Evolutionary conservation across 192 early-diverging fungal genomes (phyloP).

Genomic region (Chytriomyces confervae): DNA sequence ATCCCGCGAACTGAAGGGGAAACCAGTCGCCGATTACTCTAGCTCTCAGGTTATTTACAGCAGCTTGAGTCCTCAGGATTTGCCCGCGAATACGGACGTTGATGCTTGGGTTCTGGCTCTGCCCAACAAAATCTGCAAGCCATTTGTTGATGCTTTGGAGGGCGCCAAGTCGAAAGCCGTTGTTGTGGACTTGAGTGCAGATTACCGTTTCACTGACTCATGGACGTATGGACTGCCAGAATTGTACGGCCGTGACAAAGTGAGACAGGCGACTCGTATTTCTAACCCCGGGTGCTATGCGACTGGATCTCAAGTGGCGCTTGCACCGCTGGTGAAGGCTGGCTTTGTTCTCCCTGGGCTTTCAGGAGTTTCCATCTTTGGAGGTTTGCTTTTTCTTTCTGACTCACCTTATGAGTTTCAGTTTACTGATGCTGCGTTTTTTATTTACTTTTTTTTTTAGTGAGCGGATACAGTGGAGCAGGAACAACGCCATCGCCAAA

Average conservation of each 20-base stretch:
- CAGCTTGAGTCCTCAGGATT: conserved; percentile 73
- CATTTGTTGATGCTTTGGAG: conserved; percentile 85
- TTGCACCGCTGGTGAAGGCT: conserved; percentile 79
- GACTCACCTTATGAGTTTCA: neutral
- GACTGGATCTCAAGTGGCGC: conserved; percentile 90
- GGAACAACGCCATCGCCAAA: conserved; percentile 96
- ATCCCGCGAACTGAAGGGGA: conserved; percentile 93
- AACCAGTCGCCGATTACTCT: conserved; percentile 79
- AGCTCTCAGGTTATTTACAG: conserved; percentile 75
- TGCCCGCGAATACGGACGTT: conserved; percentile 71
- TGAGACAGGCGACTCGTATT: conserved; percentile 64
- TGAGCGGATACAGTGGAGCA: no score
- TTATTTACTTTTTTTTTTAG: no score
- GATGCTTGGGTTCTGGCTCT: conserved; percentile 97
- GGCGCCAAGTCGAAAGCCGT: conserved; percentile 60
- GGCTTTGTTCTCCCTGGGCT: conserved; percentile 36
- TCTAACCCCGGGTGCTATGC: conserved; percentile 99
- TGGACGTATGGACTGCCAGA: conserved; percentile 87
- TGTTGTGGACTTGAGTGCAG: conserved; percentile 88
- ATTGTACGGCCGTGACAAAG: conserved; percentile 63
- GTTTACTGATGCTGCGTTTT: no score
- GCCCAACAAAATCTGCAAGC: conserved; percentile 91
- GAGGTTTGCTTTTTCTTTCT: conserved; percentile 7
- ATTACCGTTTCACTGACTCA: conserved; percentile 84
- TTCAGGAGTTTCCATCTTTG: conserved; percentile 50